Evolutionary conservation across 179 eudicot species (phyloP).

Genomic region (Beta lomatogona): DNA sequence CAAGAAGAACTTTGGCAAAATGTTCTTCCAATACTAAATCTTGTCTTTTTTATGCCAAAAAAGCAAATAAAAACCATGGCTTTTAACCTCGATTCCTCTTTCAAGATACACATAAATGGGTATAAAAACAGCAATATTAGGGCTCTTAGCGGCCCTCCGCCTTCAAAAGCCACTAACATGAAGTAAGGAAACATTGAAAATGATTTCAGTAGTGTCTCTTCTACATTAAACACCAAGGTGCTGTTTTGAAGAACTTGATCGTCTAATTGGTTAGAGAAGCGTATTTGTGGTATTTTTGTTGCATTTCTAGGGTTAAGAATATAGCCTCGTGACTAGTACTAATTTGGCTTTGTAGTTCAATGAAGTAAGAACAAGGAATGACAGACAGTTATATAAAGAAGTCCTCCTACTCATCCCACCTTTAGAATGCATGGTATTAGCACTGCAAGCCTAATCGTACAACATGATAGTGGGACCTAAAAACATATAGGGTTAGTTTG

Average conservation of each 20-base stretch:
- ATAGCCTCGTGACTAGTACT: background rate
- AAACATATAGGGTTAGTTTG: too few relatives aligned
- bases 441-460: too few relatives aligned
- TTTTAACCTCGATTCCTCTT: conserved; percentile 19
- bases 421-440: too few relatives aligned
- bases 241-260: conserved; percentile 11
- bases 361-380: too few relatives aligned
- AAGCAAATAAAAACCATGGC: conserved; percentile 27
- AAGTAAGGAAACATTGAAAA: conserved; percentile 34
- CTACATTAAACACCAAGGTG: conserved; percentile 29
- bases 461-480: too few relatives aligned
- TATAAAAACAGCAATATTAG: conserved; percentile 30
- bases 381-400: too few relatives aligned
- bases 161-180: conserved; percentile 37
- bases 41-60: conserved; percentile 16
- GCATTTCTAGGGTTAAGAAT: background rate
- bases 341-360: background rate
- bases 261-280: conserved; percentile 19
- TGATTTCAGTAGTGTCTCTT: conserved; percentile 28
- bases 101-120: conserved; percentile 24
- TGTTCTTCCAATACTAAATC: conserved; percentile 25
- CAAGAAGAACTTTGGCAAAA: conserved; percentile 34
- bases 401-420: too few relatives aligned
- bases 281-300: conserved; percentile 14
- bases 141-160: conserved; percentile 32